Percentiles rank a stretch among this genome's conserved stretches.
These are phyloP conservation scores for Xylaria curta DNA, from an alignment of 495 filamentous ascomycete genomes.

Conservation along the genomic window DNA sequence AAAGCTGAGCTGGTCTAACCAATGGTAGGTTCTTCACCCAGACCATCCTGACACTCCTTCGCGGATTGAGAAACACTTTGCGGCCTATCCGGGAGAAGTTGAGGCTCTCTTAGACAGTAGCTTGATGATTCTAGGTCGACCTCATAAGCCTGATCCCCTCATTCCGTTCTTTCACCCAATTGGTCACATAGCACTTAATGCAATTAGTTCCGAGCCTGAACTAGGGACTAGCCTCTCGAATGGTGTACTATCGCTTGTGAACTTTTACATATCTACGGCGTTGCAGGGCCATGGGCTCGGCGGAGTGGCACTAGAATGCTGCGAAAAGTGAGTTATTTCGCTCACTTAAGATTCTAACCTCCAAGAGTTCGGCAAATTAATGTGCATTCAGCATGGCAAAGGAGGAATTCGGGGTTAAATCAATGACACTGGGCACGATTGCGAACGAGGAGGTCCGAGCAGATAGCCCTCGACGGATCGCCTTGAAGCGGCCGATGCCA, in stretches of 20 bases:
- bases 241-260: constrained; percentile 32
- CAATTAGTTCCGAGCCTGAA: constrained; percentile 17
- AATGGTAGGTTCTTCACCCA: constrained; percentile 21
- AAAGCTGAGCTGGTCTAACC: constrained; percentile 1
- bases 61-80: constrained; percentile 17
- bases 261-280: constrained; percentile 41
- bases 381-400: constrained; percentile 21
- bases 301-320: not conserved
- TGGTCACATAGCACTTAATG: constrained; percentile 41
- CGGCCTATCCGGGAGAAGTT: constrained; percentile 27
- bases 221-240: constrained; percentile 21
- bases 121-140: constrained; percentile 27
- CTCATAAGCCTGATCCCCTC: constrained; percentile 10
- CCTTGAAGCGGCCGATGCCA: constrained; percentile 7
- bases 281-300: constrained; percentile 25
- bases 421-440: constrained; percentile 26
- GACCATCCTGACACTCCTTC: constrained; percentile 11
- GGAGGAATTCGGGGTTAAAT: constrained; percentile 21
- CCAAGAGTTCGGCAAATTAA: not conserved
- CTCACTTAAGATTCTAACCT: not conserved
- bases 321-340: constrained; percentile 14
- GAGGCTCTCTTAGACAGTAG: constrained; percentile 34
- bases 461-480: constrained; percentile 24
- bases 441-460: not conserved
- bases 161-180: constrained; percentile 37